Base-by-base conservation (phyloP, 208 protist genomes). In the Porcisia hertigi region DNA sequence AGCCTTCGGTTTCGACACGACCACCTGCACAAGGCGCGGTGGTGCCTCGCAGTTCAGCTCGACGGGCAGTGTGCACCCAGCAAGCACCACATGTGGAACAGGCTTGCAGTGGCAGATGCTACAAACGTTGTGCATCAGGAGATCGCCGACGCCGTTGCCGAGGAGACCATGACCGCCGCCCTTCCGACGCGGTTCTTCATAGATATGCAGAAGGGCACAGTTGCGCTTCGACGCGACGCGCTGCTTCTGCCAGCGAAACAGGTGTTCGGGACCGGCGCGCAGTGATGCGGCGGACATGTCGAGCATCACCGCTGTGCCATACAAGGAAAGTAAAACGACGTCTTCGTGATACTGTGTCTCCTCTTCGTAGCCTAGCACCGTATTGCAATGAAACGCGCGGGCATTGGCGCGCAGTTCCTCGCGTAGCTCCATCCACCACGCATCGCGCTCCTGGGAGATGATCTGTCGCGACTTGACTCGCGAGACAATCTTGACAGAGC, bases 361-460 rank as follows among this genome's bases (percentile, higher is more conserved):
- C 76, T 98, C 96, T 69, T 95, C 88, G 82, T 98, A 98, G 59
- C 93, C 94, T 7, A 98, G 76, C 45, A 98, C 89, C 2, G 90
- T 92, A 75, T 97, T 96, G 81, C 96, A 98, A 81, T 95, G 84
- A 65, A 98, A 93, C 23, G 89, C 88, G 49, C 90, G 87, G 25
- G 94, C 93, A 80, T 98, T 97, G 34, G 91, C 87, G 41, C 88
- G 88, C 18, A 98, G 88, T 82, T 98, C 94, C 75, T 97, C 88
- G 41, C 96, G 88, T 77, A 98, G 77, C 81, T 98, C 94, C 88
- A 95, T 95, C 94, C 96, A 98, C 94, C 96, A 98, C 71, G 87
- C 86, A 70, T 98, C 96, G 43, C 92, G 88, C 75, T 97, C 92
- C 75, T 97, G 93, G 45, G 89, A 90, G 49, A 98, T 92, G 57